A percentile compares a stretch with the other conserved stretches of the same genome.
Evolutionary conservation across 2,329 filamentous ascomycete genomes (phyloP).

Genomic region (Basipetospora chlamydospora): DNA sequence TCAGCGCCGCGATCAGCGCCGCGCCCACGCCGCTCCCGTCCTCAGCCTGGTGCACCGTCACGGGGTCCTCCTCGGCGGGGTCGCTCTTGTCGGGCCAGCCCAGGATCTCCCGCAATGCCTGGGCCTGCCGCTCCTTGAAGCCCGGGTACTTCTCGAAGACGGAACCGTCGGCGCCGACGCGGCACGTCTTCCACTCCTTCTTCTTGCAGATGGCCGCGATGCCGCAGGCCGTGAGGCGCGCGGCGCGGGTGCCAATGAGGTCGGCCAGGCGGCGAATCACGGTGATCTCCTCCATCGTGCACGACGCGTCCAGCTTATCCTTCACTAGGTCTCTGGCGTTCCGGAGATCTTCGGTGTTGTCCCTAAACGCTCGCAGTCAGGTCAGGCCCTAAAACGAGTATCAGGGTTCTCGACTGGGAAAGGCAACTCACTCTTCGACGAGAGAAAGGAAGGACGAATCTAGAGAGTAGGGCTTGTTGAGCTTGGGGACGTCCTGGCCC

Average conservation of each 20-base stretch:
- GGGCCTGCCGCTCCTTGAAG: slow-evolving; percentile 85
- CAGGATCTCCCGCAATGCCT: slow-evolving; percentile 84
- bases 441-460: slow-evolving; percentile 87
- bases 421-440: slow-evolving; percentile 62
- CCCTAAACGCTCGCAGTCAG: slow-evolving; percentile 38
- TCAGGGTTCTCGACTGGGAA: not conserved
- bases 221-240: slow-evolving; percentile 84
- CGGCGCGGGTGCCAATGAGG: slow-evolving; percentile 86
- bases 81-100: slow-evolving; percentile 61
- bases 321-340: slow-evolving; percentile 77
- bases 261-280: slow-evolving; percentile 80
- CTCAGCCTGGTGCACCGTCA: slow-evolving; percentile 80
- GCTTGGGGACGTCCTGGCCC: slow-evolving; percentile 62
- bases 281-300: slow-evolving; percentile 69
- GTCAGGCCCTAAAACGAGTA: not conserved
- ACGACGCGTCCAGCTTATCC: slow-evolving; percentile 55
- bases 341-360: slow-evolving; percentile 87
- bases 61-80: slow-evolving; percentile 64
- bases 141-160: slow-evolving; percentile 99
- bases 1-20: slow-evolving; percentile 73
- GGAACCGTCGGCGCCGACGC: slow-evolving; percentile 91
- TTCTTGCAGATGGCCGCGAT: slow-evolving; percentile 95
- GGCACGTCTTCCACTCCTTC: slow-evolving; percentile 76
- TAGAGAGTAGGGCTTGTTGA: slow-evolving; percentile 77
- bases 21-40: slow-evolving; percentile 78